Base-by-base conservation (phyloP, 208 protist genomes). In the Angomonas ambiguus region DNA sequence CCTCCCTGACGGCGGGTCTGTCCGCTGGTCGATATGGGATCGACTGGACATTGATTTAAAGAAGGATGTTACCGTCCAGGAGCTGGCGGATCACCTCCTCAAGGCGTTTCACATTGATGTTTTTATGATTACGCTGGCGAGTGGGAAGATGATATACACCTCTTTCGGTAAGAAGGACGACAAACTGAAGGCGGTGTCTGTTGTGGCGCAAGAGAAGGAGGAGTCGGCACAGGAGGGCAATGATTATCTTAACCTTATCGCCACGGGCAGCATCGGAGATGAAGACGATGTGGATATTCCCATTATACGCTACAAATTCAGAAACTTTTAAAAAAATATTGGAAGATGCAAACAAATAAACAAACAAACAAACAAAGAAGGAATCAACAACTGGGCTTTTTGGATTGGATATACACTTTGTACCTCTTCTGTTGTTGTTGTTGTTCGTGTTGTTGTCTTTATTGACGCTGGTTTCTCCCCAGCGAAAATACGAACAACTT, bases 21-120 rank as follows among this genome's bases (percentile, higher is more conserved):
- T 84, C 57, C 72, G 85, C 31, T 99, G 92, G 87, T 91, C 91
- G 13, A 79, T 98, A n/a, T 99, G 98, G 97, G 97, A 99, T 69
- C 88, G 96, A 16, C 92, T 98, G 61, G 97, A 99, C 53, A 62
- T 99, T 11, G 79, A 98, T 42, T 76, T 97, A 48, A 96, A 96
- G 16, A 74, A 82, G 33, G 92, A 98, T 69, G 82, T 99, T 51
- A 96, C 97, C 0, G 79, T 99, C 28, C 61, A 91, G 51, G 84
- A 98, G 62, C 88, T 99, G 32, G 79, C 98, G 5, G 56, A 82
- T 25, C 66, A 91, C 51, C 91, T 98, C 71, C 65, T 93, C 77
- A 49, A 80, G 20, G 86, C 94, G 53, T 91, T 97, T 69, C 71
- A 96, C 58, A 68, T 98, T 60, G 87, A 97, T 27, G 80, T 98